Conservation (phyloP, 75 land plant genomes). For the Isoetes taiwanensis region DNA sequence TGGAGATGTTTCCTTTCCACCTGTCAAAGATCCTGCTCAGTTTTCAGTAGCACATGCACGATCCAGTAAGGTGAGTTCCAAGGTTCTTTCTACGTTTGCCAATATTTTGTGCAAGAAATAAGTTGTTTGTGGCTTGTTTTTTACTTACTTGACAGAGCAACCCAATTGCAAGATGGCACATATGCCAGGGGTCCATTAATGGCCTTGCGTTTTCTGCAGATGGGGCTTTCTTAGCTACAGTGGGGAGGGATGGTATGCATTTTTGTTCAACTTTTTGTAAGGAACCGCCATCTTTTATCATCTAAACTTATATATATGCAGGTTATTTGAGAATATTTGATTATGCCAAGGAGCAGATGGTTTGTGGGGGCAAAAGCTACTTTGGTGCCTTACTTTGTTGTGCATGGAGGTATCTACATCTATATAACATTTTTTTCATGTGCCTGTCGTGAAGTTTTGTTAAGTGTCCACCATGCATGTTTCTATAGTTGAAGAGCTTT, state of each 20-base stretch:
- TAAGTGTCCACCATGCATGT: too few species aligned
- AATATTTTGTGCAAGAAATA: background rate
- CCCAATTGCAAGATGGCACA: constrained; percentile 97
- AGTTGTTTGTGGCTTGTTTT: background rate
- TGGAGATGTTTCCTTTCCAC: constrained; percentile 80
- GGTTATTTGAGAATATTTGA: constrained; percentile 97
- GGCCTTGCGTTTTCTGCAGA: constrained; percentile 65
- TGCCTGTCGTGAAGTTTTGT: too few species aligned
- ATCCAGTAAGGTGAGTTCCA: constrained; percentile 62
- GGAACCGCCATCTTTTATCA: too few species aligned
- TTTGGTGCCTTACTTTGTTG: constrained; percentile 94
- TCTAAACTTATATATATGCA: too few species aligned
- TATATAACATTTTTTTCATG: background rate
- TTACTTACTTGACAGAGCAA: constrained; percentile 50
- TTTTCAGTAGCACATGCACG: constrained; percentile 84
- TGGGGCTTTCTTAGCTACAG: constrained; percentile 71
- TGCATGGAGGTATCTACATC: constrained; percentile 69
- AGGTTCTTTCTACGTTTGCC: background rate
- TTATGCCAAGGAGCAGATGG: constrained; percentile 55
- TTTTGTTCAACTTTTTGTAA: background rate
- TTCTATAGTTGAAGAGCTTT: background rate
- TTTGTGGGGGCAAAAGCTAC: constrained; percentile 90
- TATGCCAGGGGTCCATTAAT: constrained; percentile 86
- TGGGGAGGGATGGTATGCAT: constrained; percentile 93
- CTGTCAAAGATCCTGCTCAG: constrained; percentile 71